Base-by-base conservation (phyloP, 805 yeast genomes). In the Candida quercuum region DNA sequence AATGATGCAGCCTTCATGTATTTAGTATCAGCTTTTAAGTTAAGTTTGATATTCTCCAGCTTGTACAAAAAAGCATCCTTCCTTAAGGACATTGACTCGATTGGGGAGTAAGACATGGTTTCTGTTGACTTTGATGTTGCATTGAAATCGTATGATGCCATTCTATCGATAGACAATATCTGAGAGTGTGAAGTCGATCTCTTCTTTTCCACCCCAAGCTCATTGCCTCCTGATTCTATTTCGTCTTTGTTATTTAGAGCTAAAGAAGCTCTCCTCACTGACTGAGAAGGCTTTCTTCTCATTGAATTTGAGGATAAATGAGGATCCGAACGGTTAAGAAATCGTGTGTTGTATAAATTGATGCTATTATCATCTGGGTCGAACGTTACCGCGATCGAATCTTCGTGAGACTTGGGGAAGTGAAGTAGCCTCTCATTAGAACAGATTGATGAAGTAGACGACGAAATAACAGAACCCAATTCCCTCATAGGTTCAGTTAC, bases 401-500 rank as follows among this genome's bases (percentile, higher is more conserved):
- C 60, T 0, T 57, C 42, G 12, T 70, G 57, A 3, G 52, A 39
- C 5, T 46, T 40, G 0, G 87, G 88, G 49, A 79, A 81, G 27
- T 66, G 59, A 19, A 81, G 51, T 22, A 84, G 54, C 36, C 68
- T 71, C 50, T 84, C 93, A 33, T 65, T 61, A 2, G 74, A 57
- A 0, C 84, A 69, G 21, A 85, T 73, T 3, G 77, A 72, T 0
- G 86, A 73, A 0, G 83, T 78, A 2, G 88, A 77, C 0, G 87
- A 76, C 0, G 91, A 78, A 1, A 78, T 76, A 5, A 87, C 72
- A 5, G 76, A 63, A 3, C 95, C 87, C 39, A 85, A 69, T 4
- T 86, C 93, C 2, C 76, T 74, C 42, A 82, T 61, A 1, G 95
- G 91, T 53, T 86, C 94, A 1, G 78, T 69, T 41, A 87, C 54